Conservation (phyloP, 306 rosid genomes). For the Mimosa bimucronata region DNA sequence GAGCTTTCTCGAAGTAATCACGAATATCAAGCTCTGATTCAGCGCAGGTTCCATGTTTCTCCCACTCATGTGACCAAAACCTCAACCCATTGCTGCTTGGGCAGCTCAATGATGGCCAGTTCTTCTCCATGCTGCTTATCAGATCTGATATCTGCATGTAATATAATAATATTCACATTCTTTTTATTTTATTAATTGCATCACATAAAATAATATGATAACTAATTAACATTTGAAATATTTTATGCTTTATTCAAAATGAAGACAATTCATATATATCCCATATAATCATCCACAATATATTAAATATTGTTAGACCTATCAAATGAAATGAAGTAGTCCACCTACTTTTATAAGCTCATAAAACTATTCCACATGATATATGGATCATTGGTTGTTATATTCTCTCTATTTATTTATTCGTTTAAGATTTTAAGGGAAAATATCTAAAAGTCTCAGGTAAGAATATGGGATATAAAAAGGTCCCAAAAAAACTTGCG, state of each 20-base stretch:
- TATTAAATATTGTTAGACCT: neutral
- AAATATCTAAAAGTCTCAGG: too few species aligned
- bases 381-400: neutral
- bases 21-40: constrained; percentile 70
- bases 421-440: neutral
- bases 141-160: constrained; percentile 61
- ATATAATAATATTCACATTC: neutral
- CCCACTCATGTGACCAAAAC: constrained; percentile 95
- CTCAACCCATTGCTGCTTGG: constrained; percentile 79
- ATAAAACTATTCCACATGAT: neutral
- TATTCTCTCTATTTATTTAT: neutral
- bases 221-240: neutral
- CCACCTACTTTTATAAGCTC: neutral
- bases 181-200: too few species aligned
- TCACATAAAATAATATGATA: neutral
- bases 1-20: constrained; percentile 67
- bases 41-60: constrained; percentile 86
- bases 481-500: neutral
- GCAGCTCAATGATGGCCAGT: constrained; percentile 88
- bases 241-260: neutral
- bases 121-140: constrained; percentile 47
- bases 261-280: neutral
- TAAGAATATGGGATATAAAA: too few species aligned
- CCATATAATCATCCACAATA: neutral
- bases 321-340: neutral